These are phyloP conservation scores for Euryodendron excelsum DNA, from an alignment of 148 eudicot genomes.

Conservation along the genomic window DNA sequence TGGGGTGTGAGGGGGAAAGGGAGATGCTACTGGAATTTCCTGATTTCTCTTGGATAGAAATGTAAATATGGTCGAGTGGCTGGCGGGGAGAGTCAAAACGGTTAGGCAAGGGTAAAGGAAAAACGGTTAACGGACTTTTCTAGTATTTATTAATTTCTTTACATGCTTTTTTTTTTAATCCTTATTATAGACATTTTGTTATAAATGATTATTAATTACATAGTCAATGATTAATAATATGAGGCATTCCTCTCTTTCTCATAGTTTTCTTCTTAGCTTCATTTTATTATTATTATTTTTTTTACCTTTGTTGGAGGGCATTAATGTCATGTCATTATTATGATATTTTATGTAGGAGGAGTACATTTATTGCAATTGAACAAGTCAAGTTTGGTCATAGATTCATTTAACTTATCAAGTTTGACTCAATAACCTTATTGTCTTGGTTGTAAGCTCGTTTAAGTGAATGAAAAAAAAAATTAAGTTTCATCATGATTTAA, in stretches of 20 bases:
- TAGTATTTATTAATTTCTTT: constrained; percentile 16
- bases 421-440: too few species aligned
- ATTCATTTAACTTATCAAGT: too few species aligned
- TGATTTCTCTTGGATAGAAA: constrained; percentile 14
- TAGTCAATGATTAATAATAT: constrained; percentile 6
- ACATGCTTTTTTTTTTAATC: background rate
- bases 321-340: too few species aligned
- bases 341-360: too few species aligned
- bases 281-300: background rate
- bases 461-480: too few species aligned
- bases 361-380: too few species aligned
- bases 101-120: constrained; percentile 13
- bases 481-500: too few species aligned
- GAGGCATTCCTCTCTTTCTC: constrained; percentile 8
- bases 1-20: constrained; percentile 11
- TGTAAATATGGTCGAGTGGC: constrained; percentile 27
- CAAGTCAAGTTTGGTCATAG: too few species aligned
- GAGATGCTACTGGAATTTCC: constrained; percentile 10
- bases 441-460: too few species aligned
- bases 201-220: constrained; percentile 6
- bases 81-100: constrained; percentile 16
- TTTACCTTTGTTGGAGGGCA: background rate
- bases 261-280: background rate
- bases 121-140: constrained; percentile 6
- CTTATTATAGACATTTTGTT: background rate